phyloP scores from a whole-genome alignment of 306 rosid genomes.

The Vachellia collinsii region DNA sequence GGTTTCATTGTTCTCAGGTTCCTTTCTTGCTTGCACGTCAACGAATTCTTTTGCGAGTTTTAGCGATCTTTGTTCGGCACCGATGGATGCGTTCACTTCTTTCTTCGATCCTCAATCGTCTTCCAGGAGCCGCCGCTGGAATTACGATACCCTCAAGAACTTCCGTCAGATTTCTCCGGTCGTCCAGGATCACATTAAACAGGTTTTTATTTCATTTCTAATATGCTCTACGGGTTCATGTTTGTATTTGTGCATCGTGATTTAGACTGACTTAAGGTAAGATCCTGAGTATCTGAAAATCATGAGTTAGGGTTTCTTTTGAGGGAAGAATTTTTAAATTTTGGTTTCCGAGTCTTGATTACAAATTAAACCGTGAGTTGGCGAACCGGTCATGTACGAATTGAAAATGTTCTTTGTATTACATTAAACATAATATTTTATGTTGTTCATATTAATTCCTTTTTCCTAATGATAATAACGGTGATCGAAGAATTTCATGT shows the following conservation, averaged over 20 bases:
- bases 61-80: neutral
- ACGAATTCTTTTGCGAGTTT: neutral
- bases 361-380: neutral
- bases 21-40: neutral
- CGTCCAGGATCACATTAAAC: slow-evolving; percentile 75
- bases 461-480: neutral
- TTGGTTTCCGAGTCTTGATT: neutral
- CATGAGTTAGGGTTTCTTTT: neutral
- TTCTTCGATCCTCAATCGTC: slow-evolving; percentile 66
- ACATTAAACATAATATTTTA: neutral
- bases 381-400: neutral
- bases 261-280: neutral
- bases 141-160: slow-evolving; percentile 74
- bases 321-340: neutral
- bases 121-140: slow-evolving; percentile 62
- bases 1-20: neutral
- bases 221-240: neutral
- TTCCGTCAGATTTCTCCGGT: slow-evolving; percentile 72
- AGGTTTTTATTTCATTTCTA: slow-evolving; percentile 35
- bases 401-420: neutral
- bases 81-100: slow-evolving; percentile 72
- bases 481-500: neutral
- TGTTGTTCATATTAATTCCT: neutral
- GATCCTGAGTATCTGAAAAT: neutral
- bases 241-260: neutral